Conservation (phyloP, 371 early-diverging fungal genomes). For the Vairimorpha ceranae region DNA sequence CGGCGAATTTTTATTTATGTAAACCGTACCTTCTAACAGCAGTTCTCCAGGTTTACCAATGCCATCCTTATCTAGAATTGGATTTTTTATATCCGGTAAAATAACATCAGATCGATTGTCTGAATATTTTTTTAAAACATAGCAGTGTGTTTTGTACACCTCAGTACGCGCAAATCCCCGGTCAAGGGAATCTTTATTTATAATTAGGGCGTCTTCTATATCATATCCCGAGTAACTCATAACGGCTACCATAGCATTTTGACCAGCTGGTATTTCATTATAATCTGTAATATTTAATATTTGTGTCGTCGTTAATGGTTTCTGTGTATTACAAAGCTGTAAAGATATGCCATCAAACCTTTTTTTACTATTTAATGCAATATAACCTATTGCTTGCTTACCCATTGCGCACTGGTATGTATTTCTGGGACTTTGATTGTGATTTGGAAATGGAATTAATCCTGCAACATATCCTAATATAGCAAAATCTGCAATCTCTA, state of each 20-base stretch:
- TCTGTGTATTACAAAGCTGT: conserved; percentile 88
- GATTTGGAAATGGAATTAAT: conserved; percentile 97
- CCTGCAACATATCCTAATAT: conserved; percentile 93
- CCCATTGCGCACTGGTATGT: conserved; percentile 99
- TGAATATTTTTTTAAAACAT: conserved; percentile 72
- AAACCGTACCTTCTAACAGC: conserved; percentile 68
- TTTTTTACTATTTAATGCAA: conserved; percentile 82
- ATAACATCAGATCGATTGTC: conserved; percentile 79
- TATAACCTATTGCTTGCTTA: conserved; percentile 97
- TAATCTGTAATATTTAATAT: conserved; percentile 91
- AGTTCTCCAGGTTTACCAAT: conserved; percentile 78
- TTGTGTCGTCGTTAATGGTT: conserved; percentile 93
- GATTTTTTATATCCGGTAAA: conserved; percentile 62
- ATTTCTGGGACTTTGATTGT: conserved; percentile 98
- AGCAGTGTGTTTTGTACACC: conserved; percentile 75
- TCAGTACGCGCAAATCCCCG: conserved; percentile 95
- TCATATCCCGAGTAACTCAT: conserved; percentile 98
- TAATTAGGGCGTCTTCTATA: conserved; percentile 96
- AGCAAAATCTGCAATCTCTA: conserved; percentile 94
- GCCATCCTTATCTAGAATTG: conserved; percentile 68
- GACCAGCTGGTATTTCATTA: conserved; percentile 93
- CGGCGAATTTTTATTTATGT: conserved; percentile 77
- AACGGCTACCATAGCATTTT: conserved; percentile 96
- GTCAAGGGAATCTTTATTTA: conserved; percentile 91
- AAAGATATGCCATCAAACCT: conserved; percentile 91